phyloP scores from a whole-genome alignment of 2,329 filamentous ascomycete species.

The Phaeosphaeria sp. region DNA sequence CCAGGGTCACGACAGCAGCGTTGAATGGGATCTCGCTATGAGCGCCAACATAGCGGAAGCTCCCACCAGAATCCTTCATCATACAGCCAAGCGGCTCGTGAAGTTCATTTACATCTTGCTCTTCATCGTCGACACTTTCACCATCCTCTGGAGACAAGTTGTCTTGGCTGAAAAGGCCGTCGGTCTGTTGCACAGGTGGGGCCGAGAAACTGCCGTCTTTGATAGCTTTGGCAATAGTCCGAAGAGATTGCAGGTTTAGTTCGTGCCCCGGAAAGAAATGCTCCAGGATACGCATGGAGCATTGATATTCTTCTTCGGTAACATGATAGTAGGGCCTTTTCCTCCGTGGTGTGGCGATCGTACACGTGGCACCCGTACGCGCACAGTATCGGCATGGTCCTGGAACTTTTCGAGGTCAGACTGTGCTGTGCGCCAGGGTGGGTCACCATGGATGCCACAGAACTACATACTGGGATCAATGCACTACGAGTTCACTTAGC shows the following conservation, averaged over 20 bases:
- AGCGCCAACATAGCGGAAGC: conserved; percentile 44
- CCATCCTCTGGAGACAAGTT: conserved; percentile 31
- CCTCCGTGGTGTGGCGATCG: conserved; percentile 44
- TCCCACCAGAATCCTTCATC: conserved; percentile 46
- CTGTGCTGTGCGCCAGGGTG: conserved; percentile 5
- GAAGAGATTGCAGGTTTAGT: conserved; percentile 41
- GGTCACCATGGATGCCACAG: neutral
- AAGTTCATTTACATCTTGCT: conserved; percentile 41
- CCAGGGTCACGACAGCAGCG: conserved; percentile 42
- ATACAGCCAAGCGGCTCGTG: conserved; percentile 46
- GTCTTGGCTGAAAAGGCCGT: conserved; percentile 28
- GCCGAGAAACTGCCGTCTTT: conserved; percentile 37
- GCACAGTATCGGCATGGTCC: conserved; percentile 49
- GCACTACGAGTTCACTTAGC: conserved; percentile 38
- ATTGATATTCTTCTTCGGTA: conserved; percentile 49
- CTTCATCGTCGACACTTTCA: conserved; percentile 32
- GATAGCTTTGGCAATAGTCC: conserved; percentile 42
- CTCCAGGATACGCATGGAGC: conserved; percentile 46
- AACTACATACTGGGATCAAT: conserved; percentile 45
- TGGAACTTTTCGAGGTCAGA: conserved; percentile 41
- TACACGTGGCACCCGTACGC: conserved; percentile 43
- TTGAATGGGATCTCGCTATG: conserved; percentile 49
- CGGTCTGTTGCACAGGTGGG: conserved; percentile 29
- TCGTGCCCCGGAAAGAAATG: conserved; percentile 46
- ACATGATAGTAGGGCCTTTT: conserved; percentile 50